A percentile compares a stretch with the other conserved stretches of the same genome.
These are phyloP conservation scores for Botryosphaeria agaves DNA, from an alignment of 2,329 filamentous ascomycete genomes.

Conservation along the genomic window DNA sequence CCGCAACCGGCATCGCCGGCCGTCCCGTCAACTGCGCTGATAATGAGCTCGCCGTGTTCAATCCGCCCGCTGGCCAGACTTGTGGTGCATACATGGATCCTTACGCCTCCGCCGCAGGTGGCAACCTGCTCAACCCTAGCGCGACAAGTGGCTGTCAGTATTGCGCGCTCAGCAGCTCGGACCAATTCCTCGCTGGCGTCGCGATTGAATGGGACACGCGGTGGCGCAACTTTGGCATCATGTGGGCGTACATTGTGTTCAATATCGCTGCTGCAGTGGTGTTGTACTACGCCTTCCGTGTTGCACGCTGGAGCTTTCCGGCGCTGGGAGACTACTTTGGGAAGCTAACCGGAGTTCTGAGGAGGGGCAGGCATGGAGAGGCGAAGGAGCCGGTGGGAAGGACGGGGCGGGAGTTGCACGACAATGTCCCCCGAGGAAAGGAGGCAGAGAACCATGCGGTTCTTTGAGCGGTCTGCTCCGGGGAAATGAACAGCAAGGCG, in stretches of 20 bases:
- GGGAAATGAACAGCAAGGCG: too few relatives aligned
- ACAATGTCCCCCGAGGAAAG: neutral
- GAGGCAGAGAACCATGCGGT: neutral
- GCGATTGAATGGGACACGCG: slow-evolving; percentile 28
- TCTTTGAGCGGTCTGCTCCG: neutral
- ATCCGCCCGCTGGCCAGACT: slow-evolving; percentile 22
- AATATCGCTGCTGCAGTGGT: slow-evolving; percentile 41
- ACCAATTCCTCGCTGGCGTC: slow-evolving; percentile 27
- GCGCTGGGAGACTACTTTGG: neutral
- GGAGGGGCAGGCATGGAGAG: neutral
- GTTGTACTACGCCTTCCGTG: slow-evolving; percentile 46
- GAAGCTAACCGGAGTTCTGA: too few relatives aligned
- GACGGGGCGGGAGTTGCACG: neutral
- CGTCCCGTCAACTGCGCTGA: slow-evolving; percentile 45
- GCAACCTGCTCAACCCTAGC: slow-evolving; percentile 24
- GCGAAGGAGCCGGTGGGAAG: neutral
- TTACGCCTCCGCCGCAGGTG: slow-evolving; percentile 21
- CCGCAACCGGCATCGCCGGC: slow-evolving; percentile 53
- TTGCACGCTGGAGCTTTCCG: slow-evolving; percentile 20
- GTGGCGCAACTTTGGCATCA: slow-evolving; percentile 54
- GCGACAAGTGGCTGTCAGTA: slow-evolving; percentile 31
- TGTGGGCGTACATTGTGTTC: slow-evolving; percentile 50
- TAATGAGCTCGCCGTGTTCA: slow-evolving; percentile 19
- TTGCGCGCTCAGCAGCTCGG: slow-evolving; percentile 27
- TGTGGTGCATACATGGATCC: slow-evolving; percentile 26